phyloP scores from a whole-genome alignment of 441 rosid genomes.

The Pelargonium citronellum region DNA sequence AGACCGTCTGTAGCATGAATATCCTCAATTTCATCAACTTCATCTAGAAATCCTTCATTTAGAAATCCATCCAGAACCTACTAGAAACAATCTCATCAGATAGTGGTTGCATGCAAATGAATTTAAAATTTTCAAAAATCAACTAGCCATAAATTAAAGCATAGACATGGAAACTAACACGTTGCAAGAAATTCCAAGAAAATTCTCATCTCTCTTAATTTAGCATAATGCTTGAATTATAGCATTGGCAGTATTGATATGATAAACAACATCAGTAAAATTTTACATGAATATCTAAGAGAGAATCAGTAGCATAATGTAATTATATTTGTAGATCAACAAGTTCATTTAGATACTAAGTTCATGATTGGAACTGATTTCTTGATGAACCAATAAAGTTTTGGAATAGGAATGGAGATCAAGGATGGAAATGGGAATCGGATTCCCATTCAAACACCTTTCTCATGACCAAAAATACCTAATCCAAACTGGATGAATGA shows the following conservation, averaged over 20 bases:
- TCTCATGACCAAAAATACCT: too few relatives aligned
- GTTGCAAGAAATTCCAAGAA: not conserved
- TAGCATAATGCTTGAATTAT: not conserved
- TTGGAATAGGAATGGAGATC: too few relatives aligned
- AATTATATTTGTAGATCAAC: not conserved
- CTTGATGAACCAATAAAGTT: not conserved
- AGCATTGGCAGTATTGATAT: not conserved
- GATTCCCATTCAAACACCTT: too few relatives aligned
- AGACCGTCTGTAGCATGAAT: constrained; percentile 49
- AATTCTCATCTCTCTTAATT: not conserved
- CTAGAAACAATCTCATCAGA: constrained; percentile 23
- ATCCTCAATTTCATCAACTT: constrained; percentile 65
- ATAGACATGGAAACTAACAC: not conserved
- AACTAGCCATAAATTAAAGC: constrained; percentile 6
- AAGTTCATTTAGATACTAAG: not conserved
- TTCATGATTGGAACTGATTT: not conserved
- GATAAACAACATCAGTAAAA: not conserved
- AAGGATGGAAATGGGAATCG: too few relatives aligned
- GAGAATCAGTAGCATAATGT: not conserved
- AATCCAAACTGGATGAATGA: too few relatives aligned
- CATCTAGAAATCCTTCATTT: constrained; percentile 70
- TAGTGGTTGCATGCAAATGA: constrained; percentile 1
- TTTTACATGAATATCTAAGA: not conserved
- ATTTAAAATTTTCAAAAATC: constrained; percentile 1
- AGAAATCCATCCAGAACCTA: constrained; percentile 81